These are phyloP conservation scores for Penicillium lividum DNA, from an alignment of 495 filamentous ascomycete genomes.

Conservation along the genomic window DNA sequence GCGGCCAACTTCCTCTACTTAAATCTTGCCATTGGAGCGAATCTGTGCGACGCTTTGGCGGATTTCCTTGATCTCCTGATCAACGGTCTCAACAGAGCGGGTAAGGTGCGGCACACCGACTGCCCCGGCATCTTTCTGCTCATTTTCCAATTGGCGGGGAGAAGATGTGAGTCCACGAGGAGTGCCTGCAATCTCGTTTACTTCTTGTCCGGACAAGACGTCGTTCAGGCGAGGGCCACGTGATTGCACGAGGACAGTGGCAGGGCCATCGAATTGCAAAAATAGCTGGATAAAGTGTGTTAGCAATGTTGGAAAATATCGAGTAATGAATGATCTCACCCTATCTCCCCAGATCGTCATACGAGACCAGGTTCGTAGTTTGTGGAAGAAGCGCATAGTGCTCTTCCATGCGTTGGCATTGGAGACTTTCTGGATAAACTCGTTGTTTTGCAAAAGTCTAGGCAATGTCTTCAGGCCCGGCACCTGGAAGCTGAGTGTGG, in stretches of 20 bases:
- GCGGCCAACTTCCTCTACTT: conserved; percentile 58
- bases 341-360: conserved; percentile 92
- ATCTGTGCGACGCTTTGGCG: conserved; percentile 58
- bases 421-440: conserved; percentile 70
- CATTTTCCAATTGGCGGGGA: conserved; percentile 39
- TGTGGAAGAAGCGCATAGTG: conserved; percentile 60
- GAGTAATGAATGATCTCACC: conserved; percentile 34
- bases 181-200: conserved; percentile 82
- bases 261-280: conserved; percentile 82
- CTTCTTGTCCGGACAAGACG: conserved; percentile 68
- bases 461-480: conserved; percentile 60
- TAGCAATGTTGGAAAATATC: background rate
- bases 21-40: conserved; percentile 66
- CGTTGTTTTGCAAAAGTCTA: conserved; percentile 57
- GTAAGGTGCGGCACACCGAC: conserved; percentile 28
- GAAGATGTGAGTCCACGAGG: conserved; percentile 57
- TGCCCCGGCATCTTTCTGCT: conserved; percentile 20
- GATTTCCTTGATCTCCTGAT: conserved; percentile 38
- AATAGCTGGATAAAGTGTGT: conserved; percentile 61
- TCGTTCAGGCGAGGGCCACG: conserved; percentile 75
- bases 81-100: conserved; percentile 36
- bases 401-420: conserved; percentile 69
- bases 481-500: conserved; percentile 73
- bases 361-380: conserved; percentile 69
- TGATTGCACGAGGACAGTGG: conserved; percentile 81